Conservation (phyloP, 805 yeast genomes). For the Candida corydali region DNA sequence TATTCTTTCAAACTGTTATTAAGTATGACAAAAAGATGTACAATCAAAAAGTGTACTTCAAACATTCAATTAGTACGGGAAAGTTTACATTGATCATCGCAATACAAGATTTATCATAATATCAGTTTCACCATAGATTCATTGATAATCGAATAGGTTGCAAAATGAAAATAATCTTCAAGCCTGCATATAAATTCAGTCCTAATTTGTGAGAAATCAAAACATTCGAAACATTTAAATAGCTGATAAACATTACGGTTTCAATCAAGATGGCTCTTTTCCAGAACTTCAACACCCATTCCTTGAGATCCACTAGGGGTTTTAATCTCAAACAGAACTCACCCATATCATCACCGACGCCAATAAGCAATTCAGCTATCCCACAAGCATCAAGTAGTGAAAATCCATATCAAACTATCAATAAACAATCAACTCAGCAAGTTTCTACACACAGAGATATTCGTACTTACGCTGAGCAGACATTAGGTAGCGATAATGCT, state of each 20-base stretch:
- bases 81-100: too few relatives aligned
- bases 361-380: constrained; percentile 29
- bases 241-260: not conserved
- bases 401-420: constrained; percentile 29
- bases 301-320: constrained; percentile 39
- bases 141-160: too few relatives aligned
- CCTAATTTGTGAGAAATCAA: constrained; percentile 2
- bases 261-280: constrained; percentile 39
- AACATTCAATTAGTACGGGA: too few relatives aligned
- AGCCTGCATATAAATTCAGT: too few relatives aligned
- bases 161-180: too few relatives aligned
- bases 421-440: constrained; percentile 19
- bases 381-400: constrained; percentile 21
- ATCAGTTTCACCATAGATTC: too few relatives aligned
- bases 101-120: too few relatives aligned
- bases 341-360: constrained; percentile 38
- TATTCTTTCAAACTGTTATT: too few relatives aligned
- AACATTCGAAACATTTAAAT: constrained; percentile 1
- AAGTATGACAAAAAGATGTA: too few relatives aligned
- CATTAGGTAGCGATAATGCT: constrained; percentile 89
- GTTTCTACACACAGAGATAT: constrained; percentile 66
- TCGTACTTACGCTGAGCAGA: constrained; percentile 87
- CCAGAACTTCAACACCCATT: constrained; percentile 41
- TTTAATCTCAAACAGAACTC: constrained; percentile 38
- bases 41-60: too few relatives aligned